Evolutionary conservation across 1,139 yeast genomes (phyloP).

Genomic region (Yamadazyma atmosphaerica): DNA sequence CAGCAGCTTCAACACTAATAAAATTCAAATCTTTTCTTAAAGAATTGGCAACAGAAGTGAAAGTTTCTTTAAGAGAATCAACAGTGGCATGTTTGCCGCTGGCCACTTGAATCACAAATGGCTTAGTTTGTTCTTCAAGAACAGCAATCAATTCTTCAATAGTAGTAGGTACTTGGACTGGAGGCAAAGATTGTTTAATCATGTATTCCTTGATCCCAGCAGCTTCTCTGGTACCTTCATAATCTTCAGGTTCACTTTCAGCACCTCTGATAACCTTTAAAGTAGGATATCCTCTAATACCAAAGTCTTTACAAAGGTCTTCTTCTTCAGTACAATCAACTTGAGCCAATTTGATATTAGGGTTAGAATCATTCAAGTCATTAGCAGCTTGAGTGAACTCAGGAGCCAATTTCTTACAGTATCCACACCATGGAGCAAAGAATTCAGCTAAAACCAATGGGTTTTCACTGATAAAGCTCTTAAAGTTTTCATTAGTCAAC

Average conservation of each 20-base stretch:
- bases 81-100: conserved; percentile 28
- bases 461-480: conserved; percentile 64
- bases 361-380: conserved; percentile 54
- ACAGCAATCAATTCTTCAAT: conserved; percentile 52
- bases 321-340: conserved; percentile 89
- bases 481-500: conserved; percentile 61
- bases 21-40: conserved; percentile 66
- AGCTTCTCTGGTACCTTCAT: conserved; percentile 83
- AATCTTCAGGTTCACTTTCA: conserved; percentile 51
- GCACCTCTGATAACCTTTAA: conserved; percentile 80
- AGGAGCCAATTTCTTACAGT: conserved; percentile 93
- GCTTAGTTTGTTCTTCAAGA: conserved; percentile 46
- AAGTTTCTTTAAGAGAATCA: conserved; percentile 45
- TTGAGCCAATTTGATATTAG: conserved; percentile 78
- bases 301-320: conserved; percentile 73
- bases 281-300: conserved; percentile 89
- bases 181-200: conserved; percentile 81
- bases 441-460: conserved; percentile 90
- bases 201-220: conserved; percentile 76
- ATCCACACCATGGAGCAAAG: conserved; percentile 99
- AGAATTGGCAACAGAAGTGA: conserved; percentile 51
- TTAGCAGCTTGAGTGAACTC: conserved; percentile 88
- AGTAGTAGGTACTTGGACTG: conserved; percentile 58
- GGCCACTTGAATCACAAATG: conserved; percentile 55
- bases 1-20: conserved; percentile 52